Evolutionary conservation across 2,329 filamentous ascomycete genomes (phyloP).

Genomic region (Sporothrix inflata): DNA sequence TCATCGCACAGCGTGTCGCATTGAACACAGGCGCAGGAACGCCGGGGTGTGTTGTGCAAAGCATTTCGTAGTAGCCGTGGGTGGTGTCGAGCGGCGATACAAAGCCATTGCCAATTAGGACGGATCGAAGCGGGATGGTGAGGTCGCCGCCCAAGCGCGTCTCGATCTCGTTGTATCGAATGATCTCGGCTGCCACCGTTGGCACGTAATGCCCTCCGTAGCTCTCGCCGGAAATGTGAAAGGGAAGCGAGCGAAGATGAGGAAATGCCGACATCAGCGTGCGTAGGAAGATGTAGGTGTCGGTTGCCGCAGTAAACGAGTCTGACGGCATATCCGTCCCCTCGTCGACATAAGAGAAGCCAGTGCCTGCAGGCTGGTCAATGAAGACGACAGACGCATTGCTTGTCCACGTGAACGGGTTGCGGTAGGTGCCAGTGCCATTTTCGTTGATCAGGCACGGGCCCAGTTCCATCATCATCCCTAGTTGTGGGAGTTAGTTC

Average conservation of each 20-base stretch:
- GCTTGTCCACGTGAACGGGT: not conserved
- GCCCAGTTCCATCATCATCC: not conserved
- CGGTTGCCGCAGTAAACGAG: not conserved
- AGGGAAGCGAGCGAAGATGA: not conserved
- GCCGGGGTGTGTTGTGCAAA: not conserved
- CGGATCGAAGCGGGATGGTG: not conserved
- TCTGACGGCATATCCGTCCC: not conserved
- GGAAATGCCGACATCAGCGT: not conserved
- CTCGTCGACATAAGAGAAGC: not conserved
- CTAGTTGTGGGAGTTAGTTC: not conserved
- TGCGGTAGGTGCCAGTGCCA: not conserved
- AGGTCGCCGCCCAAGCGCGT: not conserved
- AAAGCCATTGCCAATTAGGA: not conserved
- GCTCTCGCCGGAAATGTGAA: not conserved
- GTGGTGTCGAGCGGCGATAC: not conserved
- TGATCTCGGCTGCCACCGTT: not conserved
- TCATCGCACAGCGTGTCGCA: not conserved
- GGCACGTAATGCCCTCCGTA: not conserved
- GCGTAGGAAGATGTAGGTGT: not conserved
- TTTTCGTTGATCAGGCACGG: not conserved
- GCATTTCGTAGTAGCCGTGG: not conserved
- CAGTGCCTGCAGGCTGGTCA: not conserved
- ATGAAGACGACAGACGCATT: not conserved
- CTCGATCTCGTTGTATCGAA: not conserved
- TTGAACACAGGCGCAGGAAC: not conserved